Conservation (phyloP, 495 filamentous ascomycete species). For the Lepraria neglecta region DNA sequence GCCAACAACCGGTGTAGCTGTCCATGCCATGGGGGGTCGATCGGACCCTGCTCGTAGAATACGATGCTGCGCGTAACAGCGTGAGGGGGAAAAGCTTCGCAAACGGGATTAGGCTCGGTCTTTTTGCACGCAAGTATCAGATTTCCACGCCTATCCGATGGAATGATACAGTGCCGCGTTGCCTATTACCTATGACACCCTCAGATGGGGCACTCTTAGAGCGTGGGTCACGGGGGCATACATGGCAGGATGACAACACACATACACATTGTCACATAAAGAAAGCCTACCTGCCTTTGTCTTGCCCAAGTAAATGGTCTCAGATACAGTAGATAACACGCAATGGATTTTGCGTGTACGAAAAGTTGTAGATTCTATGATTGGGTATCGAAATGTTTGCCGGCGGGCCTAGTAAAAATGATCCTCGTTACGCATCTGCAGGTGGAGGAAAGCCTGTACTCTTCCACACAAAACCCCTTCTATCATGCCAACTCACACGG, state of each 20-base stretch:
- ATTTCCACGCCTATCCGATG: constrained; percentile 22
- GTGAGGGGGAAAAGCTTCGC: constrained; percentile 14
- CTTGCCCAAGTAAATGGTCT: background rate
- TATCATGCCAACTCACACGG: background rate
- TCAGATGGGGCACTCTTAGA: background rate
- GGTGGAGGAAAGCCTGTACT: constrained; percentile 19
- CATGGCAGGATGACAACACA: constrained; percentile 13
- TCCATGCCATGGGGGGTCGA: background rate
- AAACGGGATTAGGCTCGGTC: constrained; percentile 18
- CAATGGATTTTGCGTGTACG: constrained; percentile 13
- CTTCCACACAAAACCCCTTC: constrained; percentile 15
- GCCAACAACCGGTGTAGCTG: background rate
- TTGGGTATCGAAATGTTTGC: constrained; percentile 17
- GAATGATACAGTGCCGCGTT: constrained; percentile 25
- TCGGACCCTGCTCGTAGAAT: constrained; percentile 9
- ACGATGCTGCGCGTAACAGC: constrained; percentile 11
- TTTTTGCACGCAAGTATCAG: constrained; percentile 15
- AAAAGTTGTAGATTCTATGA: constrained; percentile 11
- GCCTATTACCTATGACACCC: constrained; percentile 5
- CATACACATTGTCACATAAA: constrained; percentile 8
- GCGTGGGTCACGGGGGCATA: constrained; percentile 14
- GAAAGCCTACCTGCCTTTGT: constrained; percentile 7
- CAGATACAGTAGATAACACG: constrained; percentile 4
- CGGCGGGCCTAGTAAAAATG: constrained; percentile 16
- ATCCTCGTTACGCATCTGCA: constrained; percentile 22